Conservation (phyloP, 2,329 filamentous ascomycete genomes). For the Stachybotrys chartarum region DNA sequence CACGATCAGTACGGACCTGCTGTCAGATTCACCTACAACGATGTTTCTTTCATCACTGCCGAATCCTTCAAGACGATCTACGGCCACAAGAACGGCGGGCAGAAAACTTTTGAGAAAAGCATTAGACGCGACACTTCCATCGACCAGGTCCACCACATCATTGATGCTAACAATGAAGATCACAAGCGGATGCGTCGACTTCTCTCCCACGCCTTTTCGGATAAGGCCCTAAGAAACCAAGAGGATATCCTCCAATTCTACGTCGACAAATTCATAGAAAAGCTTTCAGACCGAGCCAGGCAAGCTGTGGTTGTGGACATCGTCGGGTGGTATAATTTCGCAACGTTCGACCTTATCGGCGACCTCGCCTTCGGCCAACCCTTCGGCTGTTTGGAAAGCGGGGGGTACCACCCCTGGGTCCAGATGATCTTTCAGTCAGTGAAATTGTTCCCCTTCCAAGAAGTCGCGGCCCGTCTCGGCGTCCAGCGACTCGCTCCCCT, state of each 20-base stretch:
- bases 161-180: conserved; percentile 1
- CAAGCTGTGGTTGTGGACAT: conserved; percentile 11
- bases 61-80: conserved; percentile 30
- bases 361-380: conserved; percentile 19
- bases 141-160: neutral
- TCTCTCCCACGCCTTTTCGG: conserved; percentile 15
- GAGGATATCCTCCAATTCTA: conserved; percentile 24
- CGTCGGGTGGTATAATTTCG: conserved; percentile 18
- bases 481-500: neutral
- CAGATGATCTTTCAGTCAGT: conserved; percentile 8
- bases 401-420: conserved; percentile 14
- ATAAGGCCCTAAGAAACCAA: conserved; percentile 14
- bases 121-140: neutral
- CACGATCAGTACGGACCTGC: conserved; percentile 18
- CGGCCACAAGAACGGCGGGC: conserved; percentile 6
- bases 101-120: neutral
- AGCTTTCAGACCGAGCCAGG: conserved; percentile 21
- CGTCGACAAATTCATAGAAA: conserved; percentile 28
- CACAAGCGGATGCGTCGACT: conserved; percentile 7
- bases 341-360: conserved; percentile 22
- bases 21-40: conserved; percentile 28
- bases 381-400: conserved; percentile 13
- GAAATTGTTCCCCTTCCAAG: neutral
- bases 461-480: neutral
- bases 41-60: conserved; percentile 25